Evolutionary conservation across 2,329 filamentous ascomycete species (phyloP), one percentile per base, ranked within the genome.

Genomic region (Fusarium incarnatum): DNA sequence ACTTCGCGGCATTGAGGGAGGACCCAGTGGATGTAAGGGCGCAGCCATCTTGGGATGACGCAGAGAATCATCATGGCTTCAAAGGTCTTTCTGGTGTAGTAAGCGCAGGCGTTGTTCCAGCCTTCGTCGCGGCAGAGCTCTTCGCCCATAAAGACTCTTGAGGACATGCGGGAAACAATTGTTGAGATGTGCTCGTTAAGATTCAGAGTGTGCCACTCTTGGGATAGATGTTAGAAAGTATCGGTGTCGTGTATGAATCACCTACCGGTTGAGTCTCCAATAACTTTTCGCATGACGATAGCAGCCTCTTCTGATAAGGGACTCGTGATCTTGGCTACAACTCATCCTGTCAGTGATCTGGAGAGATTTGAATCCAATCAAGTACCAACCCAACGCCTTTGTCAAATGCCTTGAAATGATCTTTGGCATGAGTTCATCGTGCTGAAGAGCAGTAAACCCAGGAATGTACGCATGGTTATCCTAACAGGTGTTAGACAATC

Each of bases 11-110:
- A 61, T 5, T 20, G 37, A 1, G 82, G 79, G 32, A 79, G 79
- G 60, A 81, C 79, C 76, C 82, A 85, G 64, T 84, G 81, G 0
- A 86, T 66, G 4, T 88, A 56, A 0, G 83, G 82, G 1, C 85
- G 82, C 6, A 87, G 66, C 5, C 81, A 77, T 6, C 75, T 75
- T 0, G 86, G 85, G 77, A 63, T 84, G 69, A 57, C 77, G 78
- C 22, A 86, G 76, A 25, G 65, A 30, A 22, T 67, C 54, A 5
- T 63, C 62, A 6, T 34, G 8, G 55, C 57, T 9, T 82, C 58
- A 23, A 83, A 78, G 27, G 76, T 74, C 46, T 81, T 78, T 20
- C 83, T 68, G 8, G 85, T 83, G 57, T 87, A 87, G 6, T 77
- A 75, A 5, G 82, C 77, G 53, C 84, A 84, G 45, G 79, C 76